Conservation (phyloP, 2,329 filamentous ascomycete species). For the Amylocarpus encephaloides region DNA sequence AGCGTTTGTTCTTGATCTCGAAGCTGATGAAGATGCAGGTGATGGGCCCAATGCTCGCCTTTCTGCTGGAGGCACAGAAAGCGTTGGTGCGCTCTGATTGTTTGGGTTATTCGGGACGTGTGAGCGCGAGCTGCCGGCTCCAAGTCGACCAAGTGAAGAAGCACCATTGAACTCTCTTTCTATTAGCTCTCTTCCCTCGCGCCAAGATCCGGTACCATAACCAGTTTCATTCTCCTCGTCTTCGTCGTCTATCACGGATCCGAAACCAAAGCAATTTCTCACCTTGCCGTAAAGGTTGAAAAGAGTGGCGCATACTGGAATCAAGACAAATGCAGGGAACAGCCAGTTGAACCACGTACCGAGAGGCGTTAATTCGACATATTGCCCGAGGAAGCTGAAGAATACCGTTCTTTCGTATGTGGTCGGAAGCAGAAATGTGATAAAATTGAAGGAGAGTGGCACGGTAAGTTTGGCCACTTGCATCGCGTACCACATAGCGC, state of each 20-base stretch:
- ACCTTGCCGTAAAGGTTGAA: conserved; percentile 87
- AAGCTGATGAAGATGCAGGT: conserved; percentile 19
- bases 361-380: conserved; percentile 77
- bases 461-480: conserved; percentile 91
- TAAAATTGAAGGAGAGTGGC: conserved; percentile 91
- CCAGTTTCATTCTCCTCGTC: conserved; percentile 56
- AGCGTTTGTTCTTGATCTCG: conserved; percentile 11
- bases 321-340: conserved; percentile 80
- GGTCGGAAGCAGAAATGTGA: conserved; percentile 72
- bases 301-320: conserved; percentile 77
- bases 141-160: conserved; percentile 44
- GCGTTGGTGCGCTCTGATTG: conserved; percentile 21
- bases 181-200: conserved; percentile 85
- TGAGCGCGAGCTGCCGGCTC: conserved; percentile 18
- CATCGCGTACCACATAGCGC: conserved; percentile 90
- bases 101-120: conserved; percentile 27
- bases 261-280: conserved; percentile 68
- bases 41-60: conserved; percentile 30
- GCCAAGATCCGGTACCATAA: conserved; percentile 78
- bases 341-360: conserved; percentile 80
- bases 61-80: conserved; percentile 27
- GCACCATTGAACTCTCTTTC: conserved; percentile 73
- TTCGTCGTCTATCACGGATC: conserved; percentile 68
- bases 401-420: conserved; percentile 77
- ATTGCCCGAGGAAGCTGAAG: conserved; percentile 75